These are phyloP conservation scores for Clonostachys solani DNA, from an alignment of 2,329 filamentous ascomycete species.

Conservation along the genomic window DNA sequence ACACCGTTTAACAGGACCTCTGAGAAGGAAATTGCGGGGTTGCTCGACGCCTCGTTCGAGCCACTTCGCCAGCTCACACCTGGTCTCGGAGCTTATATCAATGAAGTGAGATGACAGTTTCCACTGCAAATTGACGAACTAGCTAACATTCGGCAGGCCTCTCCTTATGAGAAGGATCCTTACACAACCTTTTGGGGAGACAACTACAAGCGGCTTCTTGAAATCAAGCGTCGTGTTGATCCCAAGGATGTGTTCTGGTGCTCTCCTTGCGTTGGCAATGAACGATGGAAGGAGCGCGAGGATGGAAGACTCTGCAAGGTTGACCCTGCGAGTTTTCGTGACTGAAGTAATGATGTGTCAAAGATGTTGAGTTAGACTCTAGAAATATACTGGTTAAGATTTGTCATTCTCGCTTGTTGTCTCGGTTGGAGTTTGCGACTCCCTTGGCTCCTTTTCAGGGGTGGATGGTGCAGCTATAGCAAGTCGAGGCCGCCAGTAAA, in stretches of 20 bases:
- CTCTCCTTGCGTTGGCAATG: conserved; percentile 39
- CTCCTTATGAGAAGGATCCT: conserved; percentile 28
- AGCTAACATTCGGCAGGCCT: conserved; percentile 16
- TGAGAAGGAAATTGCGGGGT: conserved; percentile 12
- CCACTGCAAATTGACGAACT: fast-evolving
- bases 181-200: conserved; percentile 35
- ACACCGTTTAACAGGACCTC: conserved; percentile 15
- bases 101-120: conserved; percentile 27
- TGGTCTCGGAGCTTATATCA: conserved; percentile 35
- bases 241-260: conserved; percentile 44
- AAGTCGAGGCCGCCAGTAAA: conserved; percentile 13
- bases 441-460: neutral
- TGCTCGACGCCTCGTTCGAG: conserved; percentile 18
- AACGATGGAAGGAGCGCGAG: conserved; percentile 24
- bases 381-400: neutral
- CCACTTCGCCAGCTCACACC: conserved; percentile 32
- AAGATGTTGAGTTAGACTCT: neutral
- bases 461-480: neutral
- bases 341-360: neutral
- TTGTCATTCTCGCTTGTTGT: neutral
- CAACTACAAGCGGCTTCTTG: conserved; percentile 37
- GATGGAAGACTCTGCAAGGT: neutral
- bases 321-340: too few relatives aligned
- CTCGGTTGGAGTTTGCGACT: neutral
- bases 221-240: conserved; percentile 41